Evolutionary conservation across 352 stramenopile species (phyloP).

Genomic region (Pythium rhizo-oryzae): DNA sequence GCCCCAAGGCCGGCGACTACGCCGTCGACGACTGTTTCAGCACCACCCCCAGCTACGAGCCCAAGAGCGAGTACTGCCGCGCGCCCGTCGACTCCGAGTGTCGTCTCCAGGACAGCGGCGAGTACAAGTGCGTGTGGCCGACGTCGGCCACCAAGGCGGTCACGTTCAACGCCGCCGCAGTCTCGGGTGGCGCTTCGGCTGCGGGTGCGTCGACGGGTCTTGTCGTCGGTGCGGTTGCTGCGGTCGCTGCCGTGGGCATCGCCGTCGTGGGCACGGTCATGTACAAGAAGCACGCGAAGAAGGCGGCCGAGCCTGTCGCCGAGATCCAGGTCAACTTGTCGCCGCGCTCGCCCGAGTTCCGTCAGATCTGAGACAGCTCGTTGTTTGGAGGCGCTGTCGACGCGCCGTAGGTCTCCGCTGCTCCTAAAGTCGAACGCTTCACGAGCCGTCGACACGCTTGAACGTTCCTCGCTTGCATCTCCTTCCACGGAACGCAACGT

Average conservation of each 20-base stretch:
- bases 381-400: no score
- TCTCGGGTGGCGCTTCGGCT: background rate
- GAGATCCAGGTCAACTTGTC: constrained; percentile 6
- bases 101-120: constrained; percentile 2
- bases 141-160: background rate
- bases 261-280: constrained; percentile 11
- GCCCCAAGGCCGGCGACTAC: constrained; percentile 57
- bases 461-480: background rate
- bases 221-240: constrained; percentile 4
- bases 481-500: background rate
- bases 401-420: no score
- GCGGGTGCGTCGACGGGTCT: background rate
- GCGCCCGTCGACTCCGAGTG: background rate
- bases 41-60: constrained; percentile 47
- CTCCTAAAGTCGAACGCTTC: no score
- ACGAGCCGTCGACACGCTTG: no score
- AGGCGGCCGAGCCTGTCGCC: constrained; percentile 4
- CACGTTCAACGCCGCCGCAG: background rate
- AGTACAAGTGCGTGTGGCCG: constrained; percentile 13
- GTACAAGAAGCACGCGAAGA: constrained; percentile 10
- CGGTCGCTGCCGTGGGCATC: constrained; percentile 12
- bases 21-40: constrained; percentile 58
- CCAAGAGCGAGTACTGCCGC: constrained; percentile 16
- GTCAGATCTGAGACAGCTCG: background rate
- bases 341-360: constrained; percentile 8